Evolutionary conservation across 1,284 basidiomycete species (phyloP).

Genomic region (Pseudozyma hubeiensis): DNA sequence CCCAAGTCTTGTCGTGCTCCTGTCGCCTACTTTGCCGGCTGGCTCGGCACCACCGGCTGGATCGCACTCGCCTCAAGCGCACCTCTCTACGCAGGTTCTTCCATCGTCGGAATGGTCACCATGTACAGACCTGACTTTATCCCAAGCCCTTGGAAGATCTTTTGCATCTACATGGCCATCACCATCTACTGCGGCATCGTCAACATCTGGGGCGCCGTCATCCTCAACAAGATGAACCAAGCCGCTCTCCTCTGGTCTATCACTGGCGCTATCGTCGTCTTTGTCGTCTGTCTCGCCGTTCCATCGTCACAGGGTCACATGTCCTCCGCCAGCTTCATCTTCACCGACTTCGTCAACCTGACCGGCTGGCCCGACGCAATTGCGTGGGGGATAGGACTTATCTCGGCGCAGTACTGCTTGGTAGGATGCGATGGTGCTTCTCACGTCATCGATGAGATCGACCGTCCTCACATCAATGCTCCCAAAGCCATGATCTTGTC

Average conservation of each 20-base stretch:
- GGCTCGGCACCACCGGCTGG: slow-evolving; percentile 42
- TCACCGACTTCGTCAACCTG: slow-evolving; percentile 41
- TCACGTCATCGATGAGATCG: slow-evolving; percentile 49
- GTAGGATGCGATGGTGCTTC: slow-evolving; percentile 46
- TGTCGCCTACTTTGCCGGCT: slow-evolving; percentile 37
- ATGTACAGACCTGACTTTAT: slow-evolving; percentile 29
- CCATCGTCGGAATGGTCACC: slow-evolving; percentile 23
- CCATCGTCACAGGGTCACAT: slow-evolving; percentile 22
- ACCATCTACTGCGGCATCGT: slow-evolving; percentile 31
- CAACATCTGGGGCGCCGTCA: slow-evolving; percentile 42
- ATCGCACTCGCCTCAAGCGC: slow-evolving; percentile 36
- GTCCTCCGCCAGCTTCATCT: slow-evolving; percentile 36
- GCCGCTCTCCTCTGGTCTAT: slow-evolving; percentile 32
- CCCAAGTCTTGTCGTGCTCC: slow-evolving; percentile 5
- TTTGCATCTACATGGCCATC: slow-evolving; percentile 32
- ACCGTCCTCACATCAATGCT: slow-evolving; percentile 38
- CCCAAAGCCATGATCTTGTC: slow-evolving; percentile 51
- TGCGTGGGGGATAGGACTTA: slow-evolving; percentile 47
- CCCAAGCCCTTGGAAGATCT: slow-evolving; percentile 16
- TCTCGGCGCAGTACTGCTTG: slow-evolving; percentile 49
- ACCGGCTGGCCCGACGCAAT: slow-evolving; percentile 50
- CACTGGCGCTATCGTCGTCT: slow-evolving; percentile 29
- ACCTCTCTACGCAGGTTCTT: slow-evolving; percentile 29
- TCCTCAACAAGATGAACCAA: slow-evolving; percentile 38
- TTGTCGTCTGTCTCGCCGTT: slow-evolving; percentile 36